Evolutionary conservation across 441 rosid genomes (phyloP).

Genomic region (Corymbia citriodora): DNA sequence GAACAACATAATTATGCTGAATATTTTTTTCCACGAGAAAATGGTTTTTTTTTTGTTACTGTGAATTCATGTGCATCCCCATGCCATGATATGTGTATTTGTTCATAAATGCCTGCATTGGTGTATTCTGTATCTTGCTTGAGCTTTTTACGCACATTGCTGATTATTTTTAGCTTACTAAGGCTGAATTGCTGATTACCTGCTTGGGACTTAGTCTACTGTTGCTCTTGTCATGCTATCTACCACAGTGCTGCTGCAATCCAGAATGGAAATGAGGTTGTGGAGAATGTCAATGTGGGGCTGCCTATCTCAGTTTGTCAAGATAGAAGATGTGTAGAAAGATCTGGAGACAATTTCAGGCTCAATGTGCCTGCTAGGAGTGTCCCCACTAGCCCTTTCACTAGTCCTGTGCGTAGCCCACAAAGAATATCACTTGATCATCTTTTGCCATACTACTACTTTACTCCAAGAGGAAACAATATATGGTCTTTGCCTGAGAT

Average conservation of each 20-base stretch:
- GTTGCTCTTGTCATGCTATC: not conserved
- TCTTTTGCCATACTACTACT: slow-evolving; percentile 29
- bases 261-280: slow-evolving; percentile 23
- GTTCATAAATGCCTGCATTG: not conserved
- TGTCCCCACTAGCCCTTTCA: slow-evolving; percentile 57
- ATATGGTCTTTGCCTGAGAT: slow-evolving; percentile 90
- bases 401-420: slow-evolving; percentile 61
- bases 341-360: slow-evolving; percentile 30
- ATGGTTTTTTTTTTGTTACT: not conserved
- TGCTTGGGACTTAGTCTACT: not conserved
- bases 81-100: not conserved
- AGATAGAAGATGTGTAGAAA: slow-evolving; percentile 20
- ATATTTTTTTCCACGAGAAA: not conserved
- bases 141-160: not conserved
- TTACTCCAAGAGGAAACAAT: slow-evolving; percentile 45
- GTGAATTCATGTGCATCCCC: not conserved
- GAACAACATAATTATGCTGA: not conserved
- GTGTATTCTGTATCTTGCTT: not conserved
- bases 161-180: not conserved
- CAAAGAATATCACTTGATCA: slow-evolving; percentile 30
- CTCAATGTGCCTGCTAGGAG: slow-evolving; percentile 47
- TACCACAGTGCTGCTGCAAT: slow-evolving; percentile 20
- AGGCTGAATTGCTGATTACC: not conserved
- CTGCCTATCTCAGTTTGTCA: slow-evolving; percentile 14
- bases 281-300: slow-evolving; percentile 29